Percentiles rank a stretch among this genome's conserved stretches.
These are phyloP conservation scores for Neobulgaria alba DNA, from an alignment of 2,329 filamentous ascomycete species.

Conservation along the genomic window DNA sequence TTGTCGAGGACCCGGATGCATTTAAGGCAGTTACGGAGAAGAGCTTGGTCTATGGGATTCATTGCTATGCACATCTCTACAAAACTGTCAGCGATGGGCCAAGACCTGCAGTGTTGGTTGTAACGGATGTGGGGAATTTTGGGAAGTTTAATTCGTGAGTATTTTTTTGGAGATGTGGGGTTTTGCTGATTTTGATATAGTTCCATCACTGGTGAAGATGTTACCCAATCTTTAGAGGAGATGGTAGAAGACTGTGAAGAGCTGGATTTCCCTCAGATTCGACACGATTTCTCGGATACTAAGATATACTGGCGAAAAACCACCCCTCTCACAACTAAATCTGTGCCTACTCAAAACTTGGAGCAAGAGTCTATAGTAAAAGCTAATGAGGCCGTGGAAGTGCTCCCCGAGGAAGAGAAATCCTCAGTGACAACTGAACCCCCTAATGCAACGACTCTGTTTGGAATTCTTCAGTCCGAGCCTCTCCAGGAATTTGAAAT, in stretches of 20 bases:
- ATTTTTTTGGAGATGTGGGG: not conserved
- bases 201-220: slow-evolving; percentile 6
- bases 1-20: slow-evolving; percentile 25
- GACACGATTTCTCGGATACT: slow-evolving; percentile 28
- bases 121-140: slow-evolving; percentile 26
- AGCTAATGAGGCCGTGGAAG: too few relatives aligned
- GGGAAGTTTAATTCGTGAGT: slow-evolving; percentile 19
- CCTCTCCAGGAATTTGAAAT: too few relatives aligned
- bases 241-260: slow-evolving; percentile 22
- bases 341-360: too few relatives aligned
- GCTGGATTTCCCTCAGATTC: slow-evolving; percentile 24
- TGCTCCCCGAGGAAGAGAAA: too few relatives aligned
- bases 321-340: too few relatives aligned
- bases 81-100: slow-evolving; percentile 16
- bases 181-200: slow-evolving; percentile 6
- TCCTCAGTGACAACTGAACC: too few relatives aligned
- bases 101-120: slow-evolving; percentile 23
- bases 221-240: slow-evolving; percentile 13
- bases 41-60: slow-evolving; percentile 28
- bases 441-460: too few relatives aligned
- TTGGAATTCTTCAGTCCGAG: too few relatives aligned
- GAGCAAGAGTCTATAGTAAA: too few relatives aligned
- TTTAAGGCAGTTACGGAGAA: slow-evolving; percentile 19
- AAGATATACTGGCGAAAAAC: slow-evolving; percentile 24
- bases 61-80: slow-evolving; percentile 28